Evolutionary conservation across 345 rosid species (phyloP).

Genomic region (Heritiera fomes): DNA sequence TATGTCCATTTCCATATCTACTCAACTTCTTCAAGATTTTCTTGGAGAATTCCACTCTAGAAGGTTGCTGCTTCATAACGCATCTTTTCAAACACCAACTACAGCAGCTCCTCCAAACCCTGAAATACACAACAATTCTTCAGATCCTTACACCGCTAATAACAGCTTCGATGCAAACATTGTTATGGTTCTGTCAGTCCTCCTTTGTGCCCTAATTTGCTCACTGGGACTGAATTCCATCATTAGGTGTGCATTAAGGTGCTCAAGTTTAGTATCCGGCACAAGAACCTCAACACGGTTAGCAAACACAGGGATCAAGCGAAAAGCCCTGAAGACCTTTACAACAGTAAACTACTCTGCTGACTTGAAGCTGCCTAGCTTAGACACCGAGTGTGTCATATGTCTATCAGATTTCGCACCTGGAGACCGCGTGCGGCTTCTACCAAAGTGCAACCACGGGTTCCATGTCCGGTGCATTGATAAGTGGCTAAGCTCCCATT

Average conservation of each 20-base stretch:
- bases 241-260: slow-evolving; percentile 66
- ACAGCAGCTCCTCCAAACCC: slow-evolving; percentile 43
- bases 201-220: slow-evolving; percentile 80
- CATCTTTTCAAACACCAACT: slow-evolving; percentile 26
- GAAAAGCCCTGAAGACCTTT: slow-evolving; percentile 68
- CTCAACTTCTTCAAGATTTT: slow-evolving; percentile 29
- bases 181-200: slow-evolving; percentile 77
- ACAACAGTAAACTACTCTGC: slow-evolving; percentile 58
- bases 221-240: slow-evolving; percentile 76
- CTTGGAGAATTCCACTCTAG: slow-evolving; percentile 47
- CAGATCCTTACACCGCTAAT: slow-evolving; percentile 34
- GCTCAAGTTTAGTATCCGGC: slow-evolving; percentile 40
- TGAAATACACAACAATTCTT: slow-evolving; percentile 31
- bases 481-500: slow-evolving; percentile 85
- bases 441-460: slow-evolving; percentile 85
- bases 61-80: slow-evolving; percentile 41
- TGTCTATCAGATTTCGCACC: slow-evolving; percentile 64
- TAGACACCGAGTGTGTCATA: slow-evolving; percentile 68
- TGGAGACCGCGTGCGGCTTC: slow-evolving; percentile 66
- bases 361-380: slow-evolving; percentile 51
- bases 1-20: slow-evolving; percentile 37
- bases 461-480: slow-evolving; percentile 84
- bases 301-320: slow-evolving; percentile 76
- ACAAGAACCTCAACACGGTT: slow-evolving; percentile 36
- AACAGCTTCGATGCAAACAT: slow-evolving; percentile 69